Conservation (phyloP, 2,329 filamentous ascomycete genomes). For the Epichloe brachyelytri region DNA sequence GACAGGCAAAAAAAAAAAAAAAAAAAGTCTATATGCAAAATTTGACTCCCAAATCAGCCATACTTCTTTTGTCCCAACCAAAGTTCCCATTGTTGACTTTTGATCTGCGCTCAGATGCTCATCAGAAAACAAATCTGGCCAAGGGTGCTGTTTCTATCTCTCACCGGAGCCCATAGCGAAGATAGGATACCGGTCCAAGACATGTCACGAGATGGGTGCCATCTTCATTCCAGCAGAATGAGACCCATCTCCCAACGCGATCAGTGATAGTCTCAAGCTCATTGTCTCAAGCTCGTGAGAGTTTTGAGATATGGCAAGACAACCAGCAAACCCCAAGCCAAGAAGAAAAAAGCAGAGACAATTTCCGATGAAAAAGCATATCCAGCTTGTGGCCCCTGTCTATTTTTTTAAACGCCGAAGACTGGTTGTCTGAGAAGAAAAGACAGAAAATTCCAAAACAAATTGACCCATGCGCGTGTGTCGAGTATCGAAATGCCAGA, state of each 20-base stretch:
- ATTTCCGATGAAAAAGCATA: conserved; percentile 7
- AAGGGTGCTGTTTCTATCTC: not conserved
- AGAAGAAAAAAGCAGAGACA: conserved; percentile 3
- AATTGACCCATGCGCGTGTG: conserved; percentile 7
- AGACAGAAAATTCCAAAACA: conserved; percentile 1
- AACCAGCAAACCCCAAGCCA: conserved; percentile 2
- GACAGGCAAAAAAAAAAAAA: not conserved
- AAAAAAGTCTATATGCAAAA: not conserved
- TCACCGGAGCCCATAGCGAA: not conserved
- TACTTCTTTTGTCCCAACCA: not conserved
- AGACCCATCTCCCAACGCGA: not conserved
- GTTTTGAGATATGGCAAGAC: conserved; percentile 8
- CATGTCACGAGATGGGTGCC: conserved; percentile 15
- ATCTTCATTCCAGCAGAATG: conserved; percentile 17
- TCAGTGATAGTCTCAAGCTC: not conserved
- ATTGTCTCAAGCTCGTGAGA: conserved; percentile 7
- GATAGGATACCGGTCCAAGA: conserved; percentile 14
- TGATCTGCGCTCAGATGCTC: not conserved
- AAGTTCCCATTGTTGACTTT: not conserved
- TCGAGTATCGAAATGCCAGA: not conserved
- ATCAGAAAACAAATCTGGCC: not conserved
- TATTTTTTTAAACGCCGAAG: conserved; percentile 21
- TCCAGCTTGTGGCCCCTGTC: conserved; percentile 14
- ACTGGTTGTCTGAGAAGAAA: conserved; percentile 8
- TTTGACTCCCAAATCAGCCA: not conserved